phyloP scores from a whole-genome alignment of 1,139 yeast genomes.

The Wickerhamomyces sp. region DNA sequence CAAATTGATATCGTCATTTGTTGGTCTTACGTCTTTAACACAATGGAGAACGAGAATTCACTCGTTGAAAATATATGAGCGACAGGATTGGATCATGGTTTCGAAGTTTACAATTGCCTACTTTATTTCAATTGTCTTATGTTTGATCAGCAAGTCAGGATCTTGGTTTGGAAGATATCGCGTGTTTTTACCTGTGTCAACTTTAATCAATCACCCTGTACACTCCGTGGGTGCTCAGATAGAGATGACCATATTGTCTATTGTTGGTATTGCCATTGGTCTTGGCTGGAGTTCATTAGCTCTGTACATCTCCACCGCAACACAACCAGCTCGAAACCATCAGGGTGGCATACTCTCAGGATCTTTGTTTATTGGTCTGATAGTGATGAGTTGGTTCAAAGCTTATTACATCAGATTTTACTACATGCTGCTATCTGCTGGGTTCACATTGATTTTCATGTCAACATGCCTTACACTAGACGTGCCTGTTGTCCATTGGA shows the following conservation, averaged over 20 bases:
- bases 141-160: conserved; percentile 33
- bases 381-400: conserved; percentile 36
- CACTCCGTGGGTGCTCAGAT: conserved; percentile 43
- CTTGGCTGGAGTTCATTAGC: conserved; percentile 41
- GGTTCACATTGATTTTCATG: conserved; percentile 32
- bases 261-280: conserved; percentile 43
- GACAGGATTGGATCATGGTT: conserved; percentile 17
- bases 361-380: conserved; percentile 34
- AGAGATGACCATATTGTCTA: conserved; percentile 37
- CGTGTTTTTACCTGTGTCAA: conserved; percentile 36
- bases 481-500: conserved; percentile 29
- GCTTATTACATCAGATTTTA: conserved; percentile 36
- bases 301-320: conserved; percentile 35
- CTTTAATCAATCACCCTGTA: conserved; percentile 41
- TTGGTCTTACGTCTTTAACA: background rate
- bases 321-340: conserved; percentile 34
- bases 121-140: conserved; percentile 33
- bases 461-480: conserved; percentile 25
- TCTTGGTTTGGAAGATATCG: conserved; percentile 38
- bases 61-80: conserved; percentile 1
- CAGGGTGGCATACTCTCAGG: conserved; percentile 43
- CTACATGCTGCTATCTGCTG: conserved; percentile 33
- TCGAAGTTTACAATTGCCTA: conserved; percentile 37
- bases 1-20: background rate
- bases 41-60: background rate